Percentiles rank a stretch among this genome's conserved stretches.
These are phyloP conservation scores for Anisodus acutangulus DNA, from an alignment of 257 asterid species.

Conservation along the genomic window DNA sequence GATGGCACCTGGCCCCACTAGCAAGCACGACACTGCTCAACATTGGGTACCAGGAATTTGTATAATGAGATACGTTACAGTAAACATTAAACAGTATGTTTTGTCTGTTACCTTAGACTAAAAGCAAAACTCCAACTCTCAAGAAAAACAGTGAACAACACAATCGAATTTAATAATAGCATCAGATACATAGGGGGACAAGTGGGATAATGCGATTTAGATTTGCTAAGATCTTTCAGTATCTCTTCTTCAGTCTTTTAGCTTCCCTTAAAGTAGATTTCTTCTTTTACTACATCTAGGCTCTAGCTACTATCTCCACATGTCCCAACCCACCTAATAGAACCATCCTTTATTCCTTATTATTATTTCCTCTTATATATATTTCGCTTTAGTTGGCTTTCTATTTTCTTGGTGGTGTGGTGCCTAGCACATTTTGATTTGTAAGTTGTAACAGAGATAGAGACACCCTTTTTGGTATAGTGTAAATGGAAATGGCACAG, in stretches of 20 bases:
- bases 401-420: neutral
- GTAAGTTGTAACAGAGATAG: neutral
- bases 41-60: neutral
- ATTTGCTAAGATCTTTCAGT: slow-evolving; percentile 71
- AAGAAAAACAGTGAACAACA: neutral
- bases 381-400: neutral
- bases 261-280: slow-evolving; percentile 58
- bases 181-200: slow-evolving; percentile 49
- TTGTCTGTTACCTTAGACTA: slow-evolving; percentile 17
- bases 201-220: slow-evolving; percentile 68
- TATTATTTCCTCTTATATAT: neutral
- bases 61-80: neutral
- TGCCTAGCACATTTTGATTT: neutral
- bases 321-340: slow-evolving; percentile 16
- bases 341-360: neutral
- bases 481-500: slow-evolving; percentile 39
- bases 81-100: neutral
- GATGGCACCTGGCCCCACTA: slow-evolving; percentile 18
- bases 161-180: slow-evolving; percentile 1
- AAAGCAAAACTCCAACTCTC: neutral
- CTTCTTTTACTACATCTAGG: slow-evolving; percentile 53
- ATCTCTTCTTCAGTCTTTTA: slow-evolving; percentile 56
- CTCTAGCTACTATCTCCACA: slow-evolving; percentile 35
- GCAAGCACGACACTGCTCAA: neutral
- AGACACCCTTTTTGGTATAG: neutral